Evolutionary conservation across 805 yeast species (phyloP).

Genomic region (Clavispora carvajalis): DNA sequence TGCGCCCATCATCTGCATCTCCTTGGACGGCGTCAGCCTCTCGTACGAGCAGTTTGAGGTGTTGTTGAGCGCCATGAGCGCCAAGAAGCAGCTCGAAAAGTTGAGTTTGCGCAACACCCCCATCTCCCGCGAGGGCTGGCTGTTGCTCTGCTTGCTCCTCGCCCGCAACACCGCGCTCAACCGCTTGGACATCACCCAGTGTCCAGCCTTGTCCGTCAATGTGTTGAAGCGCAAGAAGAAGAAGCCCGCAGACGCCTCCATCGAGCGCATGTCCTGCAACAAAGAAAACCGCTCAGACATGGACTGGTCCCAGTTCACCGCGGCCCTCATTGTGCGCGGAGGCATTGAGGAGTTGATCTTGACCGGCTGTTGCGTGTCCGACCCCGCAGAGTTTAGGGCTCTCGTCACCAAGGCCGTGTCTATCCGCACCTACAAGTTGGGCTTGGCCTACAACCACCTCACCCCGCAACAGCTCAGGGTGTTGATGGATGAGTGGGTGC

Average conservation of each 20-base stretch:
- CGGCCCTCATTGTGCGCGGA: conserved; percentile 61
- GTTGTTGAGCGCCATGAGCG: conserved; percentile 63
- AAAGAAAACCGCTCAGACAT: conserved; percentile 58
- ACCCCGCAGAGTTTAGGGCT: conserved; percentile 48
- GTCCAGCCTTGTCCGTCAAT: conserved; percentile 44
- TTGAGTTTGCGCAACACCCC: conserved; percentile 75
- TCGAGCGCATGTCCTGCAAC: conserved; percentile 42
- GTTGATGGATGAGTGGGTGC: conserved; percentile 53
- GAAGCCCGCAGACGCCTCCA: conserved; percentile 21
- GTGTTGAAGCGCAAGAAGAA: conserved; percentile 34
- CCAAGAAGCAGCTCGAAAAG: conserved; percentile 63
- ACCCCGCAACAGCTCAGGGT: conserved; percentile 52
- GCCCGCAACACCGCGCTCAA: conserved; percentile 54
- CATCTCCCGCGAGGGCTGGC: conserved; percentile 72
- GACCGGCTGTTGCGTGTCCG: conserved; percentile 67
- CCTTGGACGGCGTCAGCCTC: conserved; percentile 74
- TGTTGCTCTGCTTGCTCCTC: conserved; percentile 67
- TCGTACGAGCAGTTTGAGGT: conserved; percentile 73
- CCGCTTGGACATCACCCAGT: conserved; percentile 68
- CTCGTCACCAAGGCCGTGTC: conserved; percentile 54
- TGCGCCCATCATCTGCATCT: conserved; percentile 71
- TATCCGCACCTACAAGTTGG: conserved; percentile 55
- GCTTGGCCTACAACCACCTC: conserved; percentile 72
- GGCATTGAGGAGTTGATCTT: conserved; percentile 76
- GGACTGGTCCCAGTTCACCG: conserved; percentile 78